phyloP scores from a whole-genome alignment of 352 stramenopile species.

The Globisporangium recalcitrans region DNA sequence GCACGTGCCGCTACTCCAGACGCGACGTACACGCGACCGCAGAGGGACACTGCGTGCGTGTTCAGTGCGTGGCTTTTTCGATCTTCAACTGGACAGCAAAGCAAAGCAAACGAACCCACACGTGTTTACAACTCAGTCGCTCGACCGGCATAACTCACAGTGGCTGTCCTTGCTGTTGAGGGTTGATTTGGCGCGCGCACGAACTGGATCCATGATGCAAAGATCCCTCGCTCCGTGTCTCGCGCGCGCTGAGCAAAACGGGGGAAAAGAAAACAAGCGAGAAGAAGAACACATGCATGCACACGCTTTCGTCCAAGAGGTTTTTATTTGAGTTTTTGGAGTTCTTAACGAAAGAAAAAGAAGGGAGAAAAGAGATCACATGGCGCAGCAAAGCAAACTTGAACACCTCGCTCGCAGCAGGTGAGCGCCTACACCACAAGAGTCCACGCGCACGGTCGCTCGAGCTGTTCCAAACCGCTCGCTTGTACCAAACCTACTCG shows the following conservation, averaged over 20 bases:
- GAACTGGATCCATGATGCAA: too few species aligned
- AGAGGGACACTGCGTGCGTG: neutral
- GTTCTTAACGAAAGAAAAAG: constrained; percentile 13
- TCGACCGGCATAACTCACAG: neutral
- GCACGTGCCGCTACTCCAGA: neutral
- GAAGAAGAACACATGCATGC: neutral
- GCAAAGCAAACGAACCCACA: constrained; percentile 5
- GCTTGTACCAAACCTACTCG: constrained; percentile 10
- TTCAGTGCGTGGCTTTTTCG: neutral
- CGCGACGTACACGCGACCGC: neutral
- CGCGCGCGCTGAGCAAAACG: neutral
- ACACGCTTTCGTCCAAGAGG: constrained; percentile 7
- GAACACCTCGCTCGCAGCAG: neutral
- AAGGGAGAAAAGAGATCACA: constrained; percentile 12
- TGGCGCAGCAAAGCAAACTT: constrained; percentile 9
- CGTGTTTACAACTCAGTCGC: neutral
- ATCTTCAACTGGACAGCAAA: constrained; percentile 6
- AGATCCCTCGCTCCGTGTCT: too few species aligned
- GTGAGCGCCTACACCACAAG: neutral
- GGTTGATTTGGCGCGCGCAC: neutral
- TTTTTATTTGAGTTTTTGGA: constrained; percentile 9
- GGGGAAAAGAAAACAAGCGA: neutral
- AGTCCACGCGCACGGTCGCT: neutral
- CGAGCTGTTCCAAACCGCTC: constrained; percentile 5
- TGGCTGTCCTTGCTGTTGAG: neutral